Evolutionary conservation across 129 eudicot species (phyloP).

Genomic region (Calendula officinalis): DNA sequence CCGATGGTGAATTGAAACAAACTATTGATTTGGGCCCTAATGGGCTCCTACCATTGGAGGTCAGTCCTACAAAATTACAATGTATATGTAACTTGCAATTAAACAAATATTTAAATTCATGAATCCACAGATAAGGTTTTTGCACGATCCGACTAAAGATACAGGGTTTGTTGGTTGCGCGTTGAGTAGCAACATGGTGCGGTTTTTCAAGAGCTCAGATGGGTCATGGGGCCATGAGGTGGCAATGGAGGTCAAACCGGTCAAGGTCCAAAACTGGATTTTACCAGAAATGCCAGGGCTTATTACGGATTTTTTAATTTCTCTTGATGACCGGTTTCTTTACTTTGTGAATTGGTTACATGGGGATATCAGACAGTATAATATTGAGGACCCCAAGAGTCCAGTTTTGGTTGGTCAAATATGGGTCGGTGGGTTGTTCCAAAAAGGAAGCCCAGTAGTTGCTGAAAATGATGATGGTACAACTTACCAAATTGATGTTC

Average conservation of each 20-base stretch:
- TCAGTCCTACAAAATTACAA: conserved; percentile 23
- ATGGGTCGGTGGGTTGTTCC: conserved; percentile 77
- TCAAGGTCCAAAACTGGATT: conserved; percentile 93
- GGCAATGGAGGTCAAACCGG: conserved; percentile 60
- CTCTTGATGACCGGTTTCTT: conserved; percentile 89
- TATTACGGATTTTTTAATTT: conserved; percentile 86
- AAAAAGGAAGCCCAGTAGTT: conserved; percentile 70
- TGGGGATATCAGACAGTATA: conserved; percentile 91
- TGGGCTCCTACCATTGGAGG: conserved; percentile 96
- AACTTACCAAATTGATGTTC: conserved; percentile 78
- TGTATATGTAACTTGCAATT: not conserved
- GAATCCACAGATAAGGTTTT: conserved; percentile 70
- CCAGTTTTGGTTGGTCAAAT: conserved; percentile 76
- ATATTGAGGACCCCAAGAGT: conserved; percentile 72
- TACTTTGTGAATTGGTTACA: conserved; percentile 96
- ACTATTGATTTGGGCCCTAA: conserved; percentile 75
- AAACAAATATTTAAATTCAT: conserved; percentile 1
- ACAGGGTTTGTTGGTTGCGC: conserved; percentile 96
- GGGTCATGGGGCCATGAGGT: conserved; percentile 92
- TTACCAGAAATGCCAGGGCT: conserved; percentile 98
- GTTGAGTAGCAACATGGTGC: conserved; percentile 84
- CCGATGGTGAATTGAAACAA: conserved; percentile 91
- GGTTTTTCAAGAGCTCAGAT: conserved; percentile 77
- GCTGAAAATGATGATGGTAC: conserved; percentile 84
- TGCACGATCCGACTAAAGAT: conserved; percentile 89